Evolutionary conservation across 176 grass and related monocot genomes (phyloP).

Genomic region (Zea mays): Zm-B73-REFERENCE-NAM-5.0 NC_050101.1:29134501-29135000

Average conservation of each 20-base stretch:
- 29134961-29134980: too few relatives aligned
- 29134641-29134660: constrained; percentile 41
- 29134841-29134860: background rate
- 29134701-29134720: background rate
- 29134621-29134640: constrained; percentile 47
- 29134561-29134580: constrained; percentile 55
- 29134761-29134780: background rate
- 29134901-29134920: background rate
- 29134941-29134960: background rate
- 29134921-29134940: background rate
- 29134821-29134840: background rate
- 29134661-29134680: background rate
- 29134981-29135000: too few relatives aligned
- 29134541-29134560: constrained; percentile 48
- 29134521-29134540: constrained; percentile 79
- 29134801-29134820: background rate
- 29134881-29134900: background rate
- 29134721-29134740: background rate
- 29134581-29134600: constrained; percentile 68
- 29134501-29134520: constrained; percentile 82
- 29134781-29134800: background rate
- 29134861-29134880: background rate
- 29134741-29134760: background rate
- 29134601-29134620: constrained; percentile 67
- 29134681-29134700: background rate